Evolutionary conservation across 73 alveolate species (phyloP), one percentile per base, ranked within the genome.

Genomic region (Paramecium caudatum): DNA sequence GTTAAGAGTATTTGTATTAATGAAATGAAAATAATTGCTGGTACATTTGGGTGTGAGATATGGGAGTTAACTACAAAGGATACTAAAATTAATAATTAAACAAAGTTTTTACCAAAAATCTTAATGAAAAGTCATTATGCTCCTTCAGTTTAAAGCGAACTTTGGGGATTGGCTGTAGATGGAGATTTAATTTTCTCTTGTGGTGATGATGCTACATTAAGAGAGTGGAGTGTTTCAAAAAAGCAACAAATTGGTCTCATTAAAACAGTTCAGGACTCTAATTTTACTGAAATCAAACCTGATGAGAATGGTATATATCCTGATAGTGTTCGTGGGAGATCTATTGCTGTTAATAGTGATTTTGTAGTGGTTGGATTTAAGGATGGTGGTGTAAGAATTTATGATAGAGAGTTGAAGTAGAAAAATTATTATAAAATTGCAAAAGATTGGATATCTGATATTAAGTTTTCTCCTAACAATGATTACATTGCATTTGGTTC

Each of bases 351-450:
- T 3, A 82, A 94, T 16, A 96, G 97, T 15, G 95, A 96, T 68
- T 98, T 97, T 9, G 91, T 94, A 39, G 98, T 98, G 2, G 94
- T 97, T 5, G 99, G 99, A 8, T 97, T 98, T 86, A 95, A 94
- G 84, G 98, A 96, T 84, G 99, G 99, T 7, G 94, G 94, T 39
- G 95, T 96, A 80, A 92, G 95, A 94, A 68, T 97, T n/a, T 96
- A 94, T 91, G 96, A 95, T 91, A 95, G 88, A 16, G 88, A 74
- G 15, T 21, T 39, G 21, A 74, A 74, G 43, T 39, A 74, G 17
- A 74, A 43, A 41, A 37, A 13, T 17, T 74, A 41, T 10, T 41
- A 39, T 10, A 74, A 74, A 41, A 43, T 74, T 9, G 87, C 65
- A 2, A 70, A 70, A 13, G 87, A 70, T 34, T 70, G 87, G 87